phyloP scores from a whole-genome alignment of 2,329 filamentous ascomycete genomes.

The Atkinsonella hypoxylon region DNA sequence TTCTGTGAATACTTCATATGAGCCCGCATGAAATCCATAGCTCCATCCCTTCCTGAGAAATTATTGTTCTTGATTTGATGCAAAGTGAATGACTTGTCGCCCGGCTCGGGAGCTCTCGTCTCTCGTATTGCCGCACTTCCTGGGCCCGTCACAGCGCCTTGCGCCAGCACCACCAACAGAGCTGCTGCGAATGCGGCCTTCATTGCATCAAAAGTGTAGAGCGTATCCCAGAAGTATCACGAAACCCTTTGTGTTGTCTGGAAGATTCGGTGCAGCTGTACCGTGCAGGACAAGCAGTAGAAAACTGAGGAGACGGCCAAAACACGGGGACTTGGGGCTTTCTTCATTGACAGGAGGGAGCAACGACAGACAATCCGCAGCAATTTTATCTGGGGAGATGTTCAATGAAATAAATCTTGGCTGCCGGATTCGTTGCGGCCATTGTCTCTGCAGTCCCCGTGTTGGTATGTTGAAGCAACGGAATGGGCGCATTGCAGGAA shows the following conservation, averaged over 20 bases:
- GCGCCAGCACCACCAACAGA: constrained; percentile 5
- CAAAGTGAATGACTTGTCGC: constrained; percentile 15
- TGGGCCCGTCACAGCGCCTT: constrained; percentile 3
- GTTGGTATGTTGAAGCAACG: neutral
- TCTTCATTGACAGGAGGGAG: neutral
- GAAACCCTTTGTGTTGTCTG: neutral
- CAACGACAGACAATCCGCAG: neutral
- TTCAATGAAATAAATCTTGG: neutral
- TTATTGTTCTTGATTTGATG: constrained; percentile 21
- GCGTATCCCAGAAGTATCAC: too few relatives aligned
- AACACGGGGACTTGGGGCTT: neutral
- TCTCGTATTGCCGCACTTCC: neutral
- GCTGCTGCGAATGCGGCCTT: constrained; percentile 5
- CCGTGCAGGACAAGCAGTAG: neutral
- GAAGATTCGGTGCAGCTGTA: neutral
- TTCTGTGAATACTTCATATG: constrained; percentile 25
- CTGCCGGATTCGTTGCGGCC: neutral
- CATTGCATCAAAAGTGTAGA: constrained; percentile 1
- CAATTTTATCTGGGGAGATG: too few relatives aligned
- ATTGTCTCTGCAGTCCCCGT: neutral
- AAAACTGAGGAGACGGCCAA: neutral
- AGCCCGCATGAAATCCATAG: constrained; percentile 18
- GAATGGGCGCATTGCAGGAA: neutral
- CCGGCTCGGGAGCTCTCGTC: neutral
- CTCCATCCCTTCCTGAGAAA: constrained; percentile 22